Conservation (phyloP, 371 early-diverging fungal genomes). For the Lichtheimia ornata region DNA sequence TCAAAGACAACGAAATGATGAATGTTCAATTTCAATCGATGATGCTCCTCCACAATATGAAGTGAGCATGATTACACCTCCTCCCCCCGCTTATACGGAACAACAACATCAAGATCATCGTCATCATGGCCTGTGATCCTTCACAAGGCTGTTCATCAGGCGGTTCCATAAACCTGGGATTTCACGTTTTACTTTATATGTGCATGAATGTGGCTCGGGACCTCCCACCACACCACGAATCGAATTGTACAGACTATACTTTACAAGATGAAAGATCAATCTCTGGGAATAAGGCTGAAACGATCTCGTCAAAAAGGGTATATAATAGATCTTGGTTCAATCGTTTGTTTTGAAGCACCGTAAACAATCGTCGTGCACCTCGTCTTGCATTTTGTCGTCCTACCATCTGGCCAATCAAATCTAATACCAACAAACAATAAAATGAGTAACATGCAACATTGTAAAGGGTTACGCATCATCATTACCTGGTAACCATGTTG, state of each 20-base stretch:
- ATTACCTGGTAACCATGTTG: conserved; percentile 66
- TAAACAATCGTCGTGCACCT: conserved; percentile 75
- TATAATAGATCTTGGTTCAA: conserved; percentile 79
- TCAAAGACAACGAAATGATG: no score
- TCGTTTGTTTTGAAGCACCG: conserved; percentile 74
- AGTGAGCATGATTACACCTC: no score
- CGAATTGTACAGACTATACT: background rate
- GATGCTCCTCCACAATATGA: no score
- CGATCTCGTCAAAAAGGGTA: conserved; percentile 72
- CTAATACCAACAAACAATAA: conserved; percentile 22
- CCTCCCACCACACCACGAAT: no score
- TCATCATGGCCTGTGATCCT: no score
- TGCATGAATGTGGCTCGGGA: no score
- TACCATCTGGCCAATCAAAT: conserved; percentile 77
- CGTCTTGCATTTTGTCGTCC: conserved; percentile 81
- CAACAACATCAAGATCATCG: no score
- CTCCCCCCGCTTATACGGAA: no score
- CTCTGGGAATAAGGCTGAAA: conserved; percentile 75
- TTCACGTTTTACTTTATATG: no score
- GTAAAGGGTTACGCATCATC: background rate
- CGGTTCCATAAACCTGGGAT: no score
- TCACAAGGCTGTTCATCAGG: no score
- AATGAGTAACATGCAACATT: background rate
- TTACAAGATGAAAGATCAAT: conserved; percentile 12
- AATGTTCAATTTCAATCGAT: no score